These are phyloP conservation scores for Coemansia sp. DNA, from an alignment of 192 early-diverging fungal species.

Conservation along the genomic window DNA sequence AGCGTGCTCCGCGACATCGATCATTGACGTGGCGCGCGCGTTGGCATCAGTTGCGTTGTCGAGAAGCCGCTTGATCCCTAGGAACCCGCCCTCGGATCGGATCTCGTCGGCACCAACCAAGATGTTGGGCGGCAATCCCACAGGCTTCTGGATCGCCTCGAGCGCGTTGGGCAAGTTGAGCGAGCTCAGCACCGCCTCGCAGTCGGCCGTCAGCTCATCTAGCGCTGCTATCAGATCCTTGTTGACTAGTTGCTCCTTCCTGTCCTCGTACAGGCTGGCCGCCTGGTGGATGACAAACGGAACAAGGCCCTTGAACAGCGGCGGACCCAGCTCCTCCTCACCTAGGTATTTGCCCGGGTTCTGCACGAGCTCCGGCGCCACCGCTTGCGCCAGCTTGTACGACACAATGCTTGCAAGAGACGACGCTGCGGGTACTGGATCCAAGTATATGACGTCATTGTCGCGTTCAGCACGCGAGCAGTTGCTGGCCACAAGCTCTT, in stretches of 20 bases:
- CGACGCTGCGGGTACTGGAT: conserved; percentile 65
- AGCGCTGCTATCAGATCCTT: conserved; percentile 64
- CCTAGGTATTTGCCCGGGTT: conserved; percentile 71
- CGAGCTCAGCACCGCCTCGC: conserved; percentile 66
- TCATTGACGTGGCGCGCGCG: conserved; percentile 49
- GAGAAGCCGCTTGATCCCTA: conserved; percentile 61
- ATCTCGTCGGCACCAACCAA: conserved; percentile 75
- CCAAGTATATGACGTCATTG: conserved; percentile 89
- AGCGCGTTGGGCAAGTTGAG: conserved; percentile 70
- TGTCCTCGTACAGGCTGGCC: conserved; percentile 79
- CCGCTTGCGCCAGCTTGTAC: conserved; percentile 72
- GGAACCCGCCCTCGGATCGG: conserved; percentile 66
- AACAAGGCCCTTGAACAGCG: conserved; percentile 82
- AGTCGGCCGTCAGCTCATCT: conserved; percentile 67
- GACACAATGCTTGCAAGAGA: conserved; percentile 61
- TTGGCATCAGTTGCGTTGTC: conserved; percentile 60
- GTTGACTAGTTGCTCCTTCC: conserved; percentile 74
- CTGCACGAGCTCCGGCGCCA: conserved; percentile 56
- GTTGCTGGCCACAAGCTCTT: conserved; percentile 54
- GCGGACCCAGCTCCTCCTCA: conserved; percentile 64
- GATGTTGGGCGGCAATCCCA: conserved; percentile 70
- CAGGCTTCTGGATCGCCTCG: conserved; percentile 72
- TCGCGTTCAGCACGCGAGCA: conserved; percentile 74
- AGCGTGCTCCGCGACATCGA: conserved; percentile 59
- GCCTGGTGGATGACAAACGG: conserved; percentile 92